Conservation (phyloP, 139 green algal genomes). For the Coelastrella sp. region DNA sequence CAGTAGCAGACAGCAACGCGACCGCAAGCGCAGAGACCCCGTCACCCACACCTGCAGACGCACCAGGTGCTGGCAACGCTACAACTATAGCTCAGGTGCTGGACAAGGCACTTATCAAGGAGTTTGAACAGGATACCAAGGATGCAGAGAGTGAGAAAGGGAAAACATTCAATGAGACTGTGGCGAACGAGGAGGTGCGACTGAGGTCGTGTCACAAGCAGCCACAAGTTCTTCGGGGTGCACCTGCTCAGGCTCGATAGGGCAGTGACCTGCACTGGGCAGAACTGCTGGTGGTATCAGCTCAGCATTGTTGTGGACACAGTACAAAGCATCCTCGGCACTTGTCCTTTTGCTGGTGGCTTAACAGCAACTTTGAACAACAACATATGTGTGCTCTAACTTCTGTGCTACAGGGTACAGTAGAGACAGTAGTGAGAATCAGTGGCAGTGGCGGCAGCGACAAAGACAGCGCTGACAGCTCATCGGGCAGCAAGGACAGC, state of each 20-base stretch:
- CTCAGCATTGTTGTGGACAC: too few relatives aligned
- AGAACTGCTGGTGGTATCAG: too few relatives aligned
- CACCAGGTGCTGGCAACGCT: background rate
- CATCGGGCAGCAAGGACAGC: background rate
- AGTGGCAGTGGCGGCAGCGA: conserved; percentile 22
- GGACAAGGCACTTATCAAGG: conserved; percentile 74
- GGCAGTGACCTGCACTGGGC: too few relatives aligned
- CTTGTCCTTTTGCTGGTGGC: too few relatives aligned
- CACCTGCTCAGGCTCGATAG: too few relatives aligned
- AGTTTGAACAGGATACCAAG: conserved; percentile 69
- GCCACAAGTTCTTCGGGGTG: too few relatives aligned
- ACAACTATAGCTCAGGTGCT: conserved; percentile 64
- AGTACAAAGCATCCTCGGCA: too few relatives aligned
- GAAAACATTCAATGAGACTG: conserved; percentile 77
- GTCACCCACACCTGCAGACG: background rate
- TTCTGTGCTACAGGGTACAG: conserved; percentile 36
- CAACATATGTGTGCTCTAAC: background rate
- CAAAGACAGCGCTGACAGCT: background rate
- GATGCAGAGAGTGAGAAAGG: conserved; percentile 66
- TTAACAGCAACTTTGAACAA: too few relatives aligned
- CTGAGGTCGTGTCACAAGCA: background rate
- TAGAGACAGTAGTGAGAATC: conserved; percentile 66
- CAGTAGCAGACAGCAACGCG: background rate
- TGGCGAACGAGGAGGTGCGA: conserved; percentile 61
- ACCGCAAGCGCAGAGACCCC: background rate